Evolutionary conservation across 306 rosid genomes (phyloP).

Genomic region (Quercus variabilis): DNA sequence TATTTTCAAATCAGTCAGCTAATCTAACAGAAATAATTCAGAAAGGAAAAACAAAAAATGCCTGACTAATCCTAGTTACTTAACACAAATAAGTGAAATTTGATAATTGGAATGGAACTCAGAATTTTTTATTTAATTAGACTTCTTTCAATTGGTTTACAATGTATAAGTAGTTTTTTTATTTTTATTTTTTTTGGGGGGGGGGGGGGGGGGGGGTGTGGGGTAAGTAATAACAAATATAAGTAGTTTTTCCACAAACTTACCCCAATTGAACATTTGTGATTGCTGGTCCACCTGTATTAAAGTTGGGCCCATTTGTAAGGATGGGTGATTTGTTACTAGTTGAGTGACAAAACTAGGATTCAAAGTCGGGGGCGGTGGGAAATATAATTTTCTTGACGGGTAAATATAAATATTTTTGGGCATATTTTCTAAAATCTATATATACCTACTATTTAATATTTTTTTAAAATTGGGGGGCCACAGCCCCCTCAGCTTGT

Average conservation of each 20-base stretch:
- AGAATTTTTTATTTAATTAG: not conserved
- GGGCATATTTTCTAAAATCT: no score
- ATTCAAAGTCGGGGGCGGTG: no score
- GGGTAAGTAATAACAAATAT: not conserved
- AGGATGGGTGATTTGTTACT: constrained; percentile 13
- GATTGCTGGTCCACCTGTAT: constrained; percentile 27
- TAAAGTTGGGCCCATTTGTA: constrained; percentile 26
- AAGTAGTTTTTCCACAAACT: constrained; percentile 29
- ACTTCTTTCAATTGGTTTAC: not conserved
- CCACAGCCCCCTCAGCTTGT: no score
- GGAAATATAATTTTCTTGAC: no score
- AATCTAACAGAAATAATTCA: not conserved
- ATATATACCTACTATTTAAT: no score
- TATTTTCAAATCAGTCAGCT: not conserved
- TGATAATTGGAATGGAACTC: not conserved
- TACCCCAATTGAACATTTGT: constrained; percentile 44
- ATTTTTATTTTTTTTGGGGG: no score
- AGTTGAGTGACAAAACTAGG: not conserved
- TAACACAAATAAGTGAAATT: not conserved
- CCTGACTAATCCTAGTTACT: not conserved
- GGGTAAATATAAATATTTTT: no score
- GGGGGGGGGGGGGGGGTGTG: no score
- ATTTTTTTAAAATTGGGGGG: no score
- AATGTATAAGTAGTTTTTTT: constrained; percentile 5
- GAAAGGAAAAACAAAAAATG: not conserved